phyloP scores from a whole-genome alignment of 306 rosid genomes.

The Casuarina cunninghamiana region DNA sequence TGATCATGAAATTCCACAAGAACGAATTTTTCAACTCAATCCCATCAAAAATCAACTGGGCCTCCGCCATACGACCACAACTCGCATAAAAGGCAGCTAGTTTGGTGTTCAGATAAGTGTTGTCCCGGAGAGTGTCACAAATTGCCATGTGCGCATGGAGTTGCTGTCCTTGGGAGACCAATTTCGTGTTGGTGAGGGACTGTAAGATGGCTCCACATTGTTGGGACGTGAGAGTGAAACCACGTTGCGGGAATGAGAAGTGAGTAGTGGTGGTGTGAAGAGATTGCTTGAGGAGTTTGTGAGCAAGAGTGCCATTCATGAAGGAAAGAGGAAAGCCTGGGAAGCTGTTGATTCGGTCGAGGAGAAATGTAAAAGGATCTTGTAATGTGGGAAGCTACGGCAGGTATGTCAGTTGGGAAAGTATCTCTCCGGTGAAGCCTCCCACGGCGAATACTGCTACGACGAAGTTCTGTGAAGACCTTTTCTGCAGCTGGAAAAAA shows the following conservation, averaged over 20 bases:
- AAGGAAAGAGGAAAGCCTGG: slow-evolving; percentile 8
- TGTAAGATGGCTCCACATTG: slow-evolving; percentile 59
- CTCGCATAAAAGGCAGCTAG: slow-evolving; percentile 53
- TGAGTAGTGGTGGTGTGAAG: not conserved
- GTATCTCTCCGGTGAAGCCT: no score
- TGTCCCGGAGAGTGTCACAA: slow-evolving; percentile 40
- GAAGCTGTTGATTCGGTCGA: not conserved
- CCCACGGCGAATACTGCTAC: not conserved
- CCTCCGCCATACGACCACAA: slow-evolving; percentile 46
- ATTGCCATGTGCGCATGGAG: slow-evolving; percentile 47
- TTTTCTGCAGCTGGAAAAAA: no score
- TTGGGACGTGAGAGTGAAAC: slow-evolving; percentile 35
- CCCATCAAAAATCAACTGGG: slow-evolving; percentile 43
- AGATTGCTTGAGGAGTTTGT: slow-evolving; percentile 23
- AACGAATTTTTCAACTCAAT: slow-evolving; percentile 40
- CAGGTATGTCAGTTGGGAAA: not conserved
- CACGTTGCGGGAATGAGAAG: slow-evolving; percentile 4
- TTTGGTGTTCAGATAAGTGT: slow-evolving; percentile 49
- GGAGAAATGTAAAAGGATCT: not conserved
- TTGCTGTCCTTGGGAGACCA: slow-evolving; percentile 37
- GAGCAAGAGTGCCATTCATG: slow-evolving; percentile 36
- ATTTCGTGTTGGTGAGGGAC: slow-evolving; percentile 46
- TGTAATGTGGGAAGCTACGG: not conserved
- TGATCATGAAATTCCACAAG: slow-evolving; percentile 56
- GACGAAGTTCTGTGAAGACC: not conserved